These are phyloP conservation scores for Pholiota molesta DNA, from an alignment of 768 basidiomycete species.

Conservation along the genomic window DNA sequence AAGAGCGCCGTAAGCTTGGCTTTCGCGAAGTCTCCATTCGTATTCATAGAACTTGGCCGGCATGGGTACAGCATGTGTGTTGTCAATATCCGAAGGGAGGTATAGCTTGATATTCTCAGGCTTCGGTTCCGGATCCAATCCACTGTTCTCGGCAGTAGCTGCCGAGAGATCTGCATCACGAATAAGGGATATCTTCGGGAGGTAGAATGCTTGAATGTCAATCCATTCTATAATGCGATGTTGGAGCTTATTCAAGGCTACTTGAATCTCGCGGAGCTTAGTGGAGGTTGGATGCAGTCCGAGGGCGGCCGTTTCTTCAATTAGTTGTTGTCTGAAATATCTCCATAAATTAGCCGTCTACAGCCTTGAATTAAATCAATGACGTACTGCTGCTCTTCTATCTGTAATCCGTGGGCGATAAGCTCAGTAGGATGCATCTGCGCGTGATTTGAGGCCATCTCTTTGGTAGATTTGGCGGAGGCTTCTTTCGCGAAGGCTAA, in stretches of 20 bases:
- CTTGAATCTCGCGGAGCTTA: conserved; percentile 7
- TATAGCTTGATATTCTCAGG: conserved; percentile 6
- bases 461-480: background rate
- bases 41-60: conserved; percentile 4
- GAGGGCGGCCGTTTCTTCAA: background rate
- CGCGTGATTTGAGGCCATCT: conserved; percentile 1
- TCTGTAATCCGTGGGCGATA: conserved; percentile 8
- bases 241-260: conserved; percentile 5
- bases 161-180: background rate
- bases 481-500: conserved; percentile 7
- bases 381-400: conserved; percentile 14
- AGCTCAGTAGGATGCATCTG: conserved; percentile 1
- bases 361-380: background rate
- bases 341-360: no score
- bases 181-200: conserved; percentile 1
- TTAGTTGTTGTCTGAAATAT: conserved; percentile 4
- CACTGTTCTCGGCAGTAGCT: background rate
- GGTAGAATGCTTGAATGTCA: conserved; percentile 8
- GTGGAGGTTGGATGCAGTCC: conserved; percentile 9
- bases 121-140: background rate
- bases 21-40: conserved; percentile 20
- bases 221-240: conserved; percentile 12
- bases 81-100: conserved; percentile 7
- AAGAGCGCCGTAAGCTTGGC: conserved; percentile 18
- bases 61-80: no score